Base-by-base conservation (phyloP, 2,329 filamentous ascomycete genomes). In the Monascus ruber region DNA sequence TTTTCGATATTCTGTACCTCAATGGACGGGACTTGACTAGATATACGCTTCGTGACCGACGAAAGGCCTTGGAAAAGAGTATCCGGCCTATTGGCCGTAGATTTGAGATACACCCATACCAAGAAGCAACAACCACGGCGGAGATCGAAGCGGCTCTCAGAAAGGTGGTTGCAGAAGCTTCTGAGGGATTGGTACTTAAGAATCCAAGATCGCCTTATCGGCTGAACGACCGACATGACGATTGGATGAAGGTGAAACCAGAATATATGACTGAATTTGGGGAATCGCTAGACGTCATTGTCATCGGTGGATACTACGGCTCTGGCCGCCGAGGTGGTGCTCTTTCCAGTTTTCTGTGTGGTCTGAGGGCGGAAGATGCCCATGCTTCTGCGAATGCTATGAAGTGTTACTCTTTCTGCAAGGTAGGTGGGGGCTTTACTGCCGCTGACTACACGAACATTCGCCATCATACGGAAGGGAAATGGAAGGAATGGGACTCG, bases 161-260 rank as follows among this genome's bases (percentile, higher is more conserved):
- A 10, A 78, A 82, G 45, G 85, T 96, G 2, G 81, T 98, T 6
- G 85, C 84, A 2, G 83, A 89, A 47, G 79, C 85, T 0, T 89
- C 84, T 0, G 91, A 96, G 60, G 91, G 91, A 1, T 70, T 96
- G 1, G 87, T 98, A 0, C 66, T 96, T 38, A 98, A 98, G 67
- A 96, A 94, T 46, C 91, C 91, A 5, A 74, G 82, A 4, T 94
- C 88, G 0, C 74, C 77, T 53, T 98, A 98, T 58, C 74, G 78
- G 5, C 72, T 96, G 6, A 94, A 94, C 54, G 84, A 85, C 49
- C 82, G 91, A 35, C 91, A 93, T 52, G 85, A 94, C 51, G 85
- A 94, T 61, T 98, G 91, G 91, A 82, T 95, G 65, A 98, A 98
- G 59, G 88, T 98, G 6, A 98, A 98, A 54, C 91, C 91, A 1